These are phyloP conservation scores for Zoysia pacifica DNA, from an alignment of 176 grass and related monocot genomes.

Conservation along the genomic window DNA sequence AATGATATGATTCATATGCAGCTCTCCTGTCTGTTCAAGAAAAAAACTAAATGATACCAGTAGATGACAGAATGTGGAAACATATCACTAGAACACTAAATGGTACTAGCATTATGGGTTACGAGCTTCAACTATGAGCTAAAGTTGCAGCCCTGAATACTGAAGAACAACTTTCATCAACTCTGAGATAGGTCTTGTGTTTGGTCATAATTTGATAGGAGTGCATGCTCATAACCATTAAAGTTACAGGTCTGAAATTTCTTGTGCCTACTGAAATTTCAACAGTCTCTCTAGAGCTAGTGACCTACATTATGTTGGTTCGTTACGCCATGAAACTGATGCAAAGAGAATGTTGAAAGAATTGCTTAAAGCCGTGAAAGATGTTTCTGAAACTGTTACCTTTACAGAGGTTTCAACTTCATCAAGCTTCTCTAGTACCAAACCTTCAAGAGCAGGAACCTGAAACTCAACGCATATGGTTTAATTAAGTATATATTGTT, in stretches of 20 bases:
- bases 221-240: background rate
- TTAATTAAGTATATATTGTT: background rate
- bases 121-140: conserved; percentile 14
- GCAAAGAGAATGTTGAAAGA: background rate
- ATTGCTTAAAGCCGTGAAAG: background rate
- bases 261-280: background rate
- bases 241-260: conserved; percentile 6
- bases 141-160: background rate
- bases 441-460: conserved; percentile 40
- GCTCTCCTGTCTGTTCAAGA: too few species aligned
- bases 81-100: background rate
- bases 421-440: conserved; percentile 67
- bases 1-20: too few species aligned
- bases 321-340: background rate
- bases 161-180: background rate
- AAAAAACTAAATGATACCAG: too few species aligned
- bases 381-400: conserved; percentile 32
- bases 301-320: background rate
- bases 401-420: conserved; percentile 61
- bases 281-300: background rate
- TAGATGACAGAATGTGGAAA: background rate
- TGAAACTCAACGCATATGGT: conserved; percentile 30
- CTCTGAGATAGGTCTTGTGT: background rate
- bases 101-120: background rate
- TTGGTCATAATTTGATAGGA: background rate